Evolutionary conservation across 768 basidiomycete genomes (phyloP).

Genomic region (Boletus rex-veris): DNA sequence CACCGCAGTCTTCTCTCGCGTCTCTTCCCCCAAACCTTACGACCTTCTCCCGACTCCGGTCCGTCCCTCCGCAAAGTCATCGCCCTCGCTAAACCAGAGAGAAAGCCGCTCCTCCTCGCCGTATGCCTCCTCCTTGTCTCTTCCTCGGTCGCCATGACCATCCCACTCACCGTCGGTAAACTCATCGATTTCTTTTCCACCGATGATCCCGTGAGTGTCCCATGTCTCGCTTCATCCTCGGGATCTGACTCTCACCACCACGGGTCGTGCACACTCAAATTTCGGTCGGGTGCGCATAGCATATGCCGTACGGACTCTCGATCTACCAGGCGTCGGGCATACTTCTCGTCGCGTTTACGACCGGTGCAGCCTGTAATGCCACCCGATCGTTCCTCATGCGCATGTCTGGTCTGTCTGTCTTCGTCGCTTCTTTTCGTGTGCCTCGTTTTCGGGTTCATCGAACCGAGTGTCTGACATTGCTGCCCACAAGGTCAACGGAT

Average conservation of each 20-base stretch:
- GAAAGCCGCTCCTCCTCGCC: constrained; percentile 69
- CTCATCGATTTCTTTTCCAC: constrained; percentile 92
- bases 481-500: constrained; percentile 70
- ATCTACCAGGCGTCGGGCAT: constrained; percentile 74
- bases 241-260: not conserved
- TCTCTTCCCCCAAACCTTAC: constrained; percentile 32
- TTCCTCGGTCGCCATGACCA: constrained; percentile 85
- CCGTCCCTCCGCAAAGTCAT: constrained; percentile 75
- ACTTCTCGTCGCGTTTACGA: constrained; percentile 72
- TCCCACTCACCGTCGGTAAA: constrained; percentile 90
- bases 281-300: constrained; percentile 33
- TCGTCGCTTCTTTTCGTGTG: not conserved
- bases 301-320: constrained; percentile 78
- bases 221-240: too few relatives aligned
- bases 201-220: constrained; percentile 51
- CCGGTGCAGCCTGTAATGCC: constrained; percentile 87
- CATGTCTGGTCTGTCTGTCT: constrained; percentile 57
- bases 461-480: not conserved
- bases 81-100: constrained; percentile 78
- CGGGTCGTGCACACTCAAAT: too few relatives aligned
- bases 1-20: constrained; percentile 22
- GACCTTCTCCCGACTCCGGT: constrained; percentile 38
- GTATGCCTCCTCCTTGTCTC: constrained; percentile 82
- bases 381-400: constrained; percentile 83
- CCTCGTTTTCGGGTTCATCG: not conserved